Evolutionary conservation across 2,329 filamentous ascomycete species (phyloP).

Genomic region (Penicillium nordicum): DNA sequence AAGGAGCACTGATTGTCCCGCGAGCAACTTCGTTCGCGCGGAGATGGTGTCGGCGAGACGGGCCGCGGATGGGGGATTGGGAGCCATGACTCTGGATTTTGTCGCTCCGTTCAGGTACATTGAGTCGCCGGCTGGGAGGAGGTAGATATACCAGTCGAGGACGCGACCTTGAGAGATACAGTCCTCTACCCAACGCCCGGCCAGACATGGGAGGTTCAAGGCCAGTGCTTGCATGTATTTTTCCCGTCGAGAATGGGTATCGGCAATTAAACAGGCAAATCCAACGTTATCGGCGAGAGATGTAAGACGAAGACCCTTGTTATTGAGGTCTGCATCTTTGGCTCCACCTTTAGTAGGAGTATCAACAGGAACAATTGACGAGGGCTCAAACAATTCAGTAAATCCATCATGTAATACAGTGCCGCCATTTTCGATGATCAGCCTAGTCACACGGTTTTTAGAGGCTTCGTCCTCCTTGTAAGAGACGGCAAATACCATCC

Average conservation of each 20-base stretch:
- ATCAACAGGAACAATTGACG: conserved; percentile 27
- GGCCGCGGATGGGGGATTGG: conserved; percentile 58
- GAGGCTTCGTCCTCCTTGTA: conserved; percentile 59
- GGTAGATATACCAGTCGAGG: conserved; percentile 74
- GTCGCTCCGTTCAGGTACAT: conserved; percentile 71
- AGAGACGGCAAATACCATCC: conserved; percentile 86
- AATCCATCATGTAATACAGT: conserved; percentile 71
- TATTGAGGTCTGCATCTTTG: conserved; percentile 15
- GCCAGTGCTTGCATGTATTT: conserved; percentile 96
- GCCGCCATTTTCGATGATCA: conserved; percentile 70
- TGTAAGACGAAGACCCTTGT: conserved; percentile 52
- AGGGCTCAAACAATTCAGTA: conserved; percentile 68
- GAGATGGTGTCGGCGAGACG: conserved; percentile 57
- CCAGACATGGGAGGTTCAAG: conserved; percentile 80
- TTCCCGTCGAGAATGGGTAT: conserved; percentile 76
- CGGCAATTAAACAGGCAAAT: conserved; percentile 82
- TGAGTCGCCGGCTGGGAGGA: conserved; percentile 81
- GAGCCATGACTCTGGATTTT: conserved; percentile 65
- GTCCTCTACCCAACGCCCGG: conserved; percentile 73
- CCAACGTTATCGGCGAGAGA: conserved; percentile 55
- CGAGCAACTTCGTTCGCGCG: conserved; percentile 61
- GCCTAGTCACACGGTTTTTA: conserved; percentile 55
- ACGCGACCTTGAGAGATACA: conserved; percentile 62
- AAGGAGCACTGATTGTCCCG: conserved; percentile 65
- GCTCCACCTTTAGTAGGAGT: conserved; percentile 29